These are phyloP conservation scores for Infundibulicybe gibba DNA, from an alignment of 768 basidiomycete species.

Conservation along the genomic window DNA sequence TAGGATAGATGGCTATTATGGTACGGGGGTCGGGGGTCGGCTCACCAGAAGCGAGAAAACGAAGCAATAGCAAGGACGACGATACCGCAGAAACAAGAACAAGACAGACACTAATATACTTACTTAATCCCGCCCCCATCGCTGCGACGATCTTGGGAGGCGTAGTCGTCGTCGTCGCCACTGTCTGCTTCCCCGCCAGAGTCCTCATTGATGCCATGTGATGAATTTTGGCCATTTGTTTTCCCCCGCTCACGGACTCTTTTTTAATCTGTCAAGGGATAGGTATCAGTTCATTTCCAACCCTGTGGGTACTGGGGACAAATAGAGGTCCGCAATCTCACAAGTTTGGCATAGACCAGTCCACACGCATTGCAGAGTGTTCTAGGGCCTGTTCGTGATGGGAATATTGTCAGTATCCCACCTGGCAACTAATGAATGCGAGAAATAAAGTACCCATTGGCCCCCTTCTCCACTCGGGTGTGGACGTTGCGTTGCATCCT, in stretches of 20 bases:
- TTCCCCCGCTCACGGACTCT: conserved; percentile 6
- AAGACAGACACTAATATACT: background rate
- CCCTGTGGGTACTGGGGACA: conserved; percentile 29
- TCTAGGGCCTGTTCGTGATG: conserved; percentile 53
- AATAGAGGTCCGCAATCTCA: conserved; percentile 30
- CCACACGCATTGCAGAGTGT: conserved; percentile 86
- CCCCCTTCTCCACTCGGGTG: conserved; percentile 84
- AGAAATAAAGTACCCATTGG: conserved; percentile 62
- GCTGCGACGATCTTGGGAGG: conserved; percentile 20
- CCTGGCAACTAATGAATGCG: background rate
- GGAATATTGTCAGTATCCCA: background rate
- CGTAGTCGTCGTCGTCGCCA: conserved; percentile 23
- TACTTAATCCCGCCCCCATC: conserved; percentile 5
- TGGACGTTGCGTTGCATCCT: conserved; percentile 80
- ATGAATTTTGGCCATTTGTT: background rate
- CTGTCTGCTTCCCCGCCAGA: conserved; percentile 15
- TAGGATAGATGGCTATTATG: no score
- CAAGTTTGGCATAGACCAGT: conserved; percentile 83
- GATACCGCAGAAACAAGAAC: background rate
- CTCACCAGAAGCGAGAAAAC: background rate
- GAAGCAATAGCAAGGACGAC: background rate
- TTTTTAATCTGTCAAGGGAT: conserved; percentile 11
- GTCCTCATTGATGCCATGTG: background rate
- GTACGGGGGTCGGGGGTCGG: background rate
- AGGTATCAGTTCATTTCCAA: conserved; percentile 16